phyloP scores from a whole-genome alignment of 2,329 filamentous ascomycete genomes.

The Saccharata proteae region DNA sequence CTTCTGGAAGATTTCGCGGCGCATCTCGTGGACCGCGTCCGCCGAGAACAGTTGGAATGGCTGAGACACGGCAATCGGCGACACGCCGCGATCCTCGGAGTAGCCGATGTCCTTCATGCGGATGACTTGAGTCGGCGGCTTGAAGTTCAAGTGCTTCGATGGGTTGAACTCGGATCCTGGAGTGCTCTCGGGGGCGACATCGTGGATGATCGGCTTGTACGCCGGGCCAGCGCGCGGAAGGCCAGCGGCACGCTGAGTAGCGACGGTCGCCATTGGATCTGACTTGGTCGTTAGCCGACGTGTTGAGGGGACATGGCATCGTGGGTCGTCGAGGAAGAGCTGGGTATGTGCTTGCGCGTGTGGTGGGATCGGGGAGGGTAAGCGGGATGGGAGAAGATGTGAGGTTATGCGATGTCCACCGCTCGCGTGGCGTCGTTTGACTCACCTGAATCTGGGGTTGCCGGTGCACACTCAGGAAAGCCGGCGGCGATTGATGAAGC shows the following conservation, averaged over 20 bases:
- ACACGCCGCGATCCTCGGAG: constrained; percentile 43
- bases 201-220: constrained; percentile 21
- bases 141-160: constrained; percentile 42
- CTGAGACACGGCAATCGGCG: constrained; percentile 50
- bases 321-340: not conserved
- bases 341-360: not conserved
- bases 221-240: constrained; percentile 19
- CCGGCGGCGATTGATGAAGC: too few relatives aligned
- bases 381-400: too few relatives aligned
- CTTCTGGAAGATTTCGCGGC: constrained; percentile 47
- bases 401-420: not conserved
- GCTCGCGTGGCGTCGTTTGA: not conserved
- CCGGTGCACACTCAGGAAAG: too few relatives aligned
- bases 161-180: constrained; percentile 36
- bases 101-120: constrained; percentile 52
- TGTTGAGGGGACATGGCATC: too few relatives aligned
- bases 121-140: constrained; percentile 38
- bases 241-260: constrained; percentile 16
- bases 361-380: not conserved
- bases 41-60: constrained; percentile 52
- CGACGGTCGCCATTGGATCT: constrained; percentile 17
- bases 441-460: too few relatives aligned
- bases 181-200: constrained; percentile 9
- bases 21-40: constrained; percentile 50
- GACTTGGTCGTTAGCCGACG: not conserved